Conservation (phyloP, 2,329 filamentous ascomycete species). For the Colletotrichum theobromicola region DNA sequence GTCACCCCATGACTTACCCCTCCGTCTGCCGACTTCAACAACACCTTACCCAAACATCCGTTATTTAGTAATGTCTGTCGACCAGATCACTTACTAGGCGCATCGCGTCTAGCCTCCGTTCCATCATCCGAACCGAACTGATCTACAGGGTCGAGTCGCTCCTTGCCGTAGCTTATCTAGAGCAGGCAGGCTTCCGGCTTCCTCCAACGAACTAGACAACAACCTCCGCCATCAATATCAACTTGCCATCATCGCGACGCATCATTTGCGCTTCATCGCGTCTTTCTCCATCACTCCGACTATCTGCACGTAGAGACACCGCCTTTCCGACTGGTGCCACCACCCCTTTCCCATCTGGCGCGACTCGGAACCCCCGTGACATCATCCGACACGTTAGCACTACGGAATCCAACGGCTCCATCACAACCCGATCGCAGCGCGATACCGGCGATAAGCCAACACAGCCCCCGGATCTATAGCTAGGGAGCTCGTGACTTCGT, state of each 20-base stretch:
- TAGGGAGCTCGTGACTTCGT: not conserved
- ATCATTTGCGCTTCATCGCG: not conserved
- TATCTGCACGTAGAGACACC: slow-evolving; percentile 7
- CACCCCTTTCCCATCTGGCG: slow-evolving; percentile 6
- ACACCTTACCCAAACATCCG: not conserved
- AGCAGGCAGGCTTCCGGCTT: slow-evolving; percentile 11
- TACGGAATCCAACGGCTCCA: slow-evolving; percentile 15
- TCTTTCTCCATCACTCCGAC: not conserved
- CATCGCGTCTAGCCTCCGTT: slow-evolving; percentile 24
- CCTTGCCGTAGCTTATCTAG: slow-evolving; percentile 5
- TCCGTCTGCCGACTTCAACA: slow-evolving; percentile 1
- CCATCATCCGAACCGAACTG: slow-evolving; percentile 11
- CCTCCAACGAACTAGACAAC: slow-evolving; percentile 7
- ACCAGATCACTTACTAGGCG: slow-evolving; percentile 22
- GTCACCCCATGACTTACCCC: slow-evolving; percentile 14
- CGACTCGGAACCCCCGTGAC: slow-evolving; percentile 19
- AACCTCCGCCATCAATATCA: not conserved
- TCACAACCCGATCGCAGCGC: slow-evolving; percentile 11
- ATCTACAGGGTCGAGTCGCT: slow-evolving; percentile 21
- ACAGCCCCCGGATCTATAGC: not conserved
- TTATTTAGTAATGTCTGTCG: slow-evolving; percentile 20
- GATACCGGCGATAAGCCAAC: slow-evolving; percentile 18
- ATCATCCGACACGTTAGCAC: slow-evolving; percentile 20
- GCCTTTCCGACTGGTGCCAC: not conserved
- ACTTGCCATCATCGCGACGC: not conserved